A percentile compares a stretch with the other conserved stretches of the same genome.
Conservation (phyloP, 257 asterid species). For the Thymus mandschuricus region DNA sequence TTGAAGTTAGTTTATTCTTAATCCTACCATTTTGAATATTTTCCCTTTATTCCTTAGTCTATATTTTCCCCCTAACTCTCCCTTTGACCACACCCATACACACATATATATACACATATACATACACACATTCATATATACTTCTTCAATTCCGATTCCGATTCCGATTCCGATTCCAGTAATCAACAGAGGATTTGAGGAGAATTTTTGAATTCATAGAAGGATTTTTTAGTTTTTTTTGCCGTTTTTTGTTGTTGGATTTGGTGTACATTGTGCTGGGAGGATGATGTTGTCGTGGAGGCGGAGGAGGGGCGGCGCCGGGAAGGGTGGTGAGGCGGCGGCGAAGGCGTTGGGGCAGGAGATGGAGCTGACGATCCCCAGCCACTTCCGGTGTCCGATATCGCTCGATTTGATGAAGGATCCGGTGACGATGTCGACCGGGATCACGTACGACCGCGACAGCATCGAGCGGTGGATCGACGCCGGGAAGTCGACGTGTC, state of each 20-base stretch:
- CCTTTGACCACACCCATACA: conserved; percentile 22
- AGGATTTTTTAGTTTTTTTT: background rate
- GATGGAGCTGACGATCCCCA: conserved; percentile 48
- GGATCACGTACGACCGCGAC: conserved; percentile 68
- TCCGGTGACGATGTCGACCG: conserved; percentile 66
- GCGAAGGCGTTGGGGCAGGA: conserved; percentile 16
- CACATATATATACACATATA: conserved; percentile 17
- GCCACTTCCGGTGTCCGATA: conserved; percentile 61
- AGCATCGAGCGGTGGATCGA: conserved; percentile 74
- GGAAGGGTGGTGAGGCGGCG: conserved; percentile 25
- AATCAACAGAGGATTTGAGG: background rate
- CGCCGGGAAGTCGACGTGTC: conserved; percentile 48
- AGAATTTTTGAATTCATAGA: background rate
- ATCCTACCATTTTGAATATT: conserved; percentile 41
- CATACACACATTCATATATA: too few relatives aligned
- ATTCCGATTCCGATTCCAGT: background rate
- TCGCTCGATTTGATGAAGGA: conserved; percentile 72
- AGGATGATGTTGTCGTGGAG: conserved; percentile 54
- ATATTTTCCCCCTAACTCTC: conserved; percentile 23
- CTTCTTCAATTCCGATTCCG: background rate
- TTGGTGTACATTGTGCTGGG: background rate
- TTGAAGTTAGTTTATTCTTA: conserved; percentile 28
- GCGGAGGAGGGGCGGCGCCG: conserved; percentile 35
- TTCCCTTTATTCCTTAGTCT: conserved; percentile 19
- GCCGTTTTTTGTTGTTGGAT: background rate